Conservation (phyloP, 2,329 filamentous ascomycete species). For the Emergomyces africanus region DNA sequence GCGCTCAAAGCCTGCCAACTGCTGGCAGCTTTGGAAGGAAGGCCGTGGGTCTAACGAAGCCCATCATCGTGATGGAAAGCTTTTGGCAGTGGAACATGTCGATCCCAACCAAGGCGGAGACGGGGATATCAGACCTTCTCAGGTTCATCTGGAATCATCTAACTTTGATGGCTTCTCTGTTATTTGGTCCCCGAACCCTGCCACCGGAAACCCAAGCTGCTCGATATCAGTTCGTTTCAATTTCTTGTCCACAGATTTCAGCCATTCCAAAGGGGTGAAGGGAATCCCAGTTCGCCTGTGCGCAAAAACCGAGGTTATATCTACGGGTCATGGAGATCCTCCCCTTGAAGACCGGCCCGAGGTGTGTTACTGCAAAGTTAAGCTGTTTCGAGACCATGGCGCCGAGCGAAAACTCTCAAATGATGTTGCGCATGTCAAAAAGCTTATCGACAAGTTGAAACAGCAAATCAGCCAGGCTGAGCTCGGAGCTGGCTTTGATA, state of each 20-base stretch:
- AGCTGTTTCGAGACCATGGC: conserved; percentile 90
- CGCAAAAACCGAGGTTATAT: conserved; percentile 62
- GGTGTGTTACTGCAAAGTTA: conserved; percentile 91
- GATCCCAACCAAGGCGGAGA: conserved; percentile 44
- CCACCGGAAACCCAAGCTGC: conserved; percentile 57
- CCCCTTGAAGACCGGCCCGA: conserved; percentile 7
- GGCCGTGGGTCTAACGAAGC: conserved; percentile 91
- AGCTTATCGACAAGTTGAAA: conserved; percentile 90
- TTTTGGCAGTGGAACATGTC: conserved; percentile 88
- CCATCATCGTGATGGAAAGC: conserved; percentile 79
- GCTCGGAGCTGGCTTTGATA: conserved; percentile 47
- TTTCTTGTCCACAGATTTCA: conserved; percentile 96
- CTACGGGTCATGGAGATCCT: conserved; percentile 8
- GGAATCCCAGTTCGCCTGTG: conserved; percentile 90
- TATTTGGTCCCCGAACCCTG: conserved; percentile 62
- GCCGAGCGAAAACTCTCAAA: conserved; percentile 92
- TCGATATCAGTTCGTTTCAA: conserved; percentile 91
- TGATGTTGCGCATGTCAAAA: conserved; percentile 87
- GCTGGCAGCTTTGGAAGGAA: conserved; percentile 94
- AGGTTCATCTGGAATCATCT: conserved; percentile 60
- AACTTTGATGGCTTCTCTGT: conserved; percentile 94
- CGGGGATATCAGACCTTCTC: conserved; percentile 47
- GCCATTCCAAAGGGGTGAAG: conserved; percentile 96
- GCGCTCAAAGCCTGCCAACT: conserved; percentile 64
- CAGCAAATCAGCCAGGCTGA: conserved; percentile 75